phyloP scores from a whole-genome alignment of 1,139 yeast species.

The Saccharomyces hybrid region DNA sequence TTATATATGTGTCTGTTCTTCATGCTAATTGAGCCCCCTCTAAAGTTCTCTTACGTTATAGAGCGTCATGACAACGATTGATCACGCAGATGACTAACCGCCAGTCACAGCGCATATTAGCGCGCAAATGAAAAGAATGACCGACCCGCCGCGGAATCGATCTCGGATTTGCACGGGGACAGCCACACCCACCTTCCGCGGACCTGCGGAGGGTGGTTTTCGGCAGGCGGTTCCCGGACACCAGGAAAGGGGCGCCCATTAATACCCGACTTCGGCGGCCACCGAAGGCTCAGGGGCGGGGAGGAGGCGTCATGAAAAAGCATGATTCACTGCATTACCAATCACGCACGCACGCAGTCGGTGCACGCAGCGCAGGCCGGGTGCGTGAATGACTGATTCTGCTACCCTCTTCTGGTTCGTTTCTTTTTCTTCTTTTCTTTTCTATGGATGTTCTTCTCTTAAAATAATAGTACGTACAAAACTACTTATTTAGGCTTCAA shows the following conservation, averaged over 20 bases:
- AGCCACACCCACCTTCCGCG: neutral
- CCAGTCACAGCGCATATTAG: neutral
- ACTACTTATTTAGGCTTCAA: neutral
- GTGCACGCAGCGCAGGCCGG: neutral
- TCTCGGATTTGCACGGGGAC: neutral
- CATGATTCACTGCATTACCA: neutral
- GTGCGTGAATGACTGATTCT: neutral
- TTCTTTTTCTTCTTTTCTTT: neutral
- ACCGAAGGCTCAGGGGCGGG: neutral
- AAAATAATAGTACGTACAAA: constrained; percentile 1
- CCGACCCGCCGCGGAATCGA: neutral
- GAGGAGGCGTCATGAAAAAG: neutral
- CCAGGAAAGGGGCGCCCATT: neutral
- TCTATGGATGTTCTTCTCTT: neutral
- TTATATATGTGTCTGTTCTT: neutral
- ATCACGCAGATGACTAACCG: neutral
- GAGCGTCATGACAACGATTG: neutral
- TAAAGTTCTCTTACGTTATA: neutral
- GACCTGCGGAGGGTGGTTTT: neutral
- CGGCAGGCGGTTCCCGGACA: neutral
- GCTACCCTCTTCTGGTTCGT: neutral
- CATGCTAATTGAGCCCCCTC: neutral
- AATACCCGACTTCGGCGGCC: neutral
- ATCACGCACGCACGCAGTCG: neutral
- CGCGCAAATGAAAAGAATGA: neutral